phyloP scores from a whole-genome alignment of 345 rosid species.

The Turritis glabra region DNA sequence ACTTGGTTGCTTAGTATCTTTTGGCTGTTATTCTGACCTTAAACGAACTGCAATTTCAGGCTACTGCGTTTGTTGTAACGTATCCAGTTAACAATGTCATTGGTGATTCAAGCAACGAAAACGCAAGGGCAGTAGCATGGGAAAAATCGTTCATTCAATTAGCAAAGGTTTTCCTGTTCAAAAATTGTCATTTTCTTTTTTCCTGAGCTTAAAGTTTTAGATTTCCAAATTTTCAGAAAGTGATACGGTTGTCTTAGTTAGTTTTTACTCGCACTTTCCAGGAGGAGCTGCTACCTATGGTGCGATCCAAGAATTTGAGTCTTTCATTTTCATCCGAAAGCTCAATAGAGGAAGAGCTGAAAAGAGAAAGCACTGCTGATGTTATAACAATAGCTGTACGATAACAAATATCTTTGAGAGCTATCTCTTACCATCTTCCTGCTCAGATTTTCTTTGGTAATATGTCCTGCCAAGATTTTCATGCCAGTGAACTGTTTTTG shows the following conservation, averaged over 20 bases:
- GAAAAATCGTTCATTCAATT: conserved; percentile 86
- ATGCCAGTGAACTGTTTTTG: conserved; percentile 14
- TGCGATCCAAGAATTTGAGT: conserved; percentile 69
- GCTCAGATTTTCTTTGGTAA: not conserved
- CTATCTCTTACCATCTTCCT: conserved; percentile 20
- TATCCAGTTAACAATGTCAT: conserved; percentile 86
- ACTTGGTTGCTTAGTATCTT: conserved; percentile 23
- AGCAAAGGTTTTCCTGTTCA: conserved; percentile 62
- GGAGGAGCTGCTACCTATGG: conserved; percentile 77
- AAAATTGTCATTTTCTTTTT: not conserved
- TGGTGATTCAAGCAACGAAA: conserved; percentile 58
- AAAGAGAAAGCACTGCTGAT: conserved; percentile 97
- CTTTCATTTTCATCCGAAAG: conserved; percentile 96
- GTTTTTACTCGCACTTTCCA: conserved; percentile 42
- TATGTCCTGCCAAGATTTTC: conserved; percentile 4
- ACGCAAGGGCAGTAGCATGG: conserved; percentile 84
- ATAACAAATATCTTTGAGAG: conserved; percentile 31
- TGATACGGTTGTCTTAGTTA: not conserved
- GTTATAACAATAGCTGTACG: conserved; percentile 69
- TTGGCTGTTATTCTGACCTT: conserved; percentile 15
- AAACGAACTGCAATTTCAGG: conserved; percentile 56
- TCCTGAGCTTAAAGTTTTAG: conserved; percentile 2
- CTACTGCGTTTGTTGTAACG: conserved; percentile 86
- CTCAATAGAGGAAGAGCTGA: conserved; percentile 94
- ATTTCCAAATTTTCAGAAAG: not conserved